Evolutionary conservation across 176 grass and related monocot genomes (phyloP).

Genomic region (Alloteropsis semialata): DNA sequence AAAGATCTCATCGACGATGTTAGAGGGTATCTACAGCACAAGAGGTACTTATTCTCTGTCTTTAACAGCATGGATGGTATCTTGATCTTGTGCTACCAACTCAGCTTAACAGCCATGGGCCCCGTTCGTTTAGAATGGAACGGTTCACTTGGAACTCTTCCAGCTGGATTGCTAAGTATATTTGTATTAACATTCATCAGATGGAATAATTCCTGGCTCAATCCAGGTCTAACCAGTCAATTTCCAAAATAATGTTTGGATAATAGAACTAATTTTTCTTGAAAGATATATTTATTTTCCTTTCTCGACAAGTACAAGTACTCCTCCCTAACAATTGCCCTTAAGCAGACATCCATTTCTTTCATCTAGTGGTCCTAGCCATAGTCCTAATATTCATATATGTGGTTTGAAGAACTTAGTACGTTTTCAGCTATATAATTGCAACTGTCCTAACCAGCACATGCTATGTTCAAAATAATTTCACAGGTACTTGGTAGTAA

Average conservation of each 20-base stretch:
- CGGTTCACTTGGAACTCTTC: too few relatives aligned
- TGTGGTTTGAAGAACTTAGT: not conserved
- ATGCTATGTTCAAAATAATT: not conserved
- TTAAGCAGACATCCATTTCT: not conserved
- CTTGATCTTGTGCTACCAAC: not conserved
- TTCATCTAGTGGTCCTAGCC: not conserved
- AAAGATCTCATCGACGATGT: constrained; percentile 11
- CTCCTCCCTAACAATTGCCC: not conserved
- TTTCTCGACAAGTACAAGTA: not conserved
- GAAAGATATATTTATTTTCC: not conserved
- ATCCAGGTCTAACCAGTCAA: not conserved
- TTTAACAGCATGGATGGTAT: too few relatives aligned
- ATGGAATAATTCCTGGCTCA: too few relatives aligned
- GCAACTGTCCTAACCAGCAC: not conserved
- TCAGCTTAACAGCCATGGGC: too few relatives aligned
- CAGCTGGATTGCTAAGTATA: too few relatives aligned
- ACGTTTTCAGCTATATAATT: not conserved
- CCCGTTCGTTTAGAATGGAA: too few relatives aligned
- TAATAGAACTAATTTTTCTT: not conserved
- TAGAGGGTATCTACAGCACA: not conserved
- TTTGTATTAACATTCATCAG: too few relatives aligned
- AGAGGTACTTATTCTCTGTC: constrained; percentile 1
- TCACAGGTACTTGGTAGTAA: not conserved
- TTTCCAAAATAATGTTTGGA: not conserved
- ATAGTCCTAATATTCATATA: not conserved